Evolutionary conservation across 2,329 filamentous ascomycete genomes (phyloP).

Genomic region (Penicillium sp.): DNA sequence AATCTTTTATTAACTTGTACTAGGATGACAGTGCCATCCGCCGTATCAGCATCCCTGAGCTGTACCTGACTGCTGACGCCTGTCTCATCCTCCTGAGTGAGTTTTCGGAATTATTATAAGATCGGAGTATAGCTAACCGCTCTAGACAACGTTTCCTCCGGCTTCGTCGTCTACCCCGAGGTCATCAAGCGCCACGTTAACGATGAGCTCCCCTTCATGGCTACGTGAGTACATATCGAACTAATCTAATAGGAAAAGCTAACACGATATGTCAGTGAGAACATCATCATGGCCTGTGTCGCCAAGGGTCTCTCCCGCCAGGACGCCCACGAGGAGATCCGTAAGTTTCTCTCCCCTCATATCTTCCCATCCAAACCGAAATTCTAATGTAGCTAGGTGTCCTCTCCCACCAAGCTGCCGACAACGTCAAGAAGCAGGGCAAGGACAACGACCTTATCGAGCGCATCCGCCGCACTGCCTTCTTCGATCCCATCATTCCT

Average conservation of each 20-base stretch:
- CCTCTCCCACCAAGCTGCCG: constrained; percentile 70
- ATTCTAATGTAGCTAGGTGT: constrained; percentile 46
- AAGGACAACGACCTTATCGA: constrained; percentile 78
- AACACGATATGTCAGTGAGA: constrained; percentile 30
- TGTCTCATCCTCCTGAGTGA: constrained; percentile 42
- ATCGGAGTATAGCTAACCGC: background rate
- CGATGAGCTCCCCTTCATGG: constrained; percentile 84
- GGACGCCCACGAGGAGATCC: constrained; percentile 83
- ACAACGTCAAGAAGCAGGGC: constrained; percentile 69
- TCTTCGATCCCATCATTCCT: constrained; percentile 68
- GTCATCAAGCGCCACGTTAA: constrained; percentile 66
- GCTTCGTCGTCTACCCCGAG: constrained; percentile 75
- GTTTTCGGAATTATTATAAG: constrained; percentile 5
- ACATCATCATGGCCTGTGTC: constrained; percentile 74
- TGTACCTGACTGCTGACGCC: constrained; percentile 67
- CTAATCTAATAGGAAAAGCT: constrained; percentile 5
- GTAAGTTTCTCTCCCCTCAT: constrained; percentile 37
- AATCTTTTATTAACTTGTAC: constrained; percentile 11
- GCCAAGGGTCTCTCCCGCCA: constrained; percentile 70
- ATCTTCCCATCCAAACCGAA: background rate
- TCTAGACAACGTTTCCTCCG: constrained; percentile 64
- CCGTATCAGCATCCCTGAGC: constrained; percentile 57
- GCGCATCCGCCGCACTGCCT: constrained; percentile 68
- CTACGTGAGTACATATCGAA: constrained; percentile 51
- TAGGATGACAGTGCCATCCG: constrained; percentile 70